These are phyloP conservation scores for Taphrina confusa DNA, from an alignment of 1,139 yeast genomes.

Conservation along the genomic window DNA sequence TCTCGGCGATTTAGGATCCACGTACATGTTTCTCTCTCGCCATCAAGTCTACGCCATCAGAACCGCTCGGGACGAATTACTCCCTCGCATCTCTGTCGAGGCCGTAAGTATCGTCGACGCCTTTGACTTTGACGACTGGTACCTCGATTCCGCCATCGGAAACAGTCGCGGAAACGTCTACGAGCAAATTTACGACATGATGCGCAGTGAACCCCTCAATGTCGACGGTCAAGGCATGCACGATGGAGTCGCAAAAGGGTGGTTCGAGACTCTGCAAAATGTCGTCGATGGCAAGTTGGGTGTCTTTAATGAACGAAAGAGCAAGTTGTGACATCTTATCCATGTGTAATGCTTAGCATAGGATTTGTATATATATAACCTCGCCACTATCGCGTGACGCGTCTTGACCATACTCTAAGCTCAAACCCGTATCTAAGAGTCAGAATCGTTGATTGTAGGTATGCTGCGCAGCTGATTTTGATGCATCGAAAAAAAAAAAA, in stretches of 20 bases:
- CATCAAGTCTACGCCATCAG: slow-evolving; percentile 46
- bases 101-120: slow-evolving; percentile 86
- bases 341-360: neutral
- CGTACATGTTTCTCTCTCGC: slow-evolving; percentile 62
- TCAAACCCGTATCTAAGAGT: no score
- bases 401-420: no score
- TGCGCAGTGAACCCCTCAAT: slow-evolving; percentile 38
- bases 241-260: slow-evolving; percentile 30
- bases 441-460: no score
- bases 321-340: slow-evolving; percentile 1
- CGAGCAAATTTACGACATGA: slow-evolving; percentile 61
- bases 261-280: slow-evolving; percentile 29
- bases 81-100: slow-evolving; percentile 57
- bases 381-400: no score
- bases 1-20: slow-evolving; percentile 73
- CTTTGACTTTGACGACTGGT: slow-evolving; percentile 79
- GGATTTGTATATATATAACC: no score
- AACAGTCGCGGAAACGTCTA: slow-evolving; percentile 82
- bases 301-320: slow-evolving; percentile 23
- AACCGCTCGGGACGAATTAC: slow-evolving; percentile 46
- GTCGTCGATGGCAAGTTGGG: slow-evolving; percentile 29
- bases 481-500: no score
- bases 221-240: slow-evolving; percentile 31
- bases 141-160: slow-evolving; percentile 84
- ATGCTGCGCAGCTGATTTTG: no score